These are phyloP conservation scores for Candida odintsovae DNA, from an alignment of 805 yeast genomes.

Conservation along the genomic window DNA sequence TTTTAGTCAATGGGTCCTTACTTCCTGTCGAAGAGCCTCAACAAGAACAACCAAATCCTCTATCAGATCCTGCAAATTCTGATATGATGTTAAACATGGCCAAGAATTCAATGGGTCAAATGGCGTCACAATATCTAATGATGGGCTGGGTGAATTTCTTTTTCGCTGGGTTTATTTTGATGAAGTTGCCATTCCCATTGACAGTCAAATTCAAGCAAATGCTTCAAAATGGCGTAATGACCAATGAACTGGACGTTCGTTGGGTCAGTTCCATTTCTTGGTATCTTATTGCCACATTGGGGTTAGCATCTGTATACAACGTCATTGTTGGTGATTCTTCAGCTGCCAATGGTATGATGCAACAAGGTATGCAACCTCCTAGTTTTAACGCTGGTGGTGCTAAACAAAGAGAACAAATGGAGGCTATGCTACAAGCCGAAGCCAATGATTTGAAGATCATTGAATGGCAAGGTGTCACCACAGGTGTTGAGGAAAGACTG, in stretches of 20 bases:
- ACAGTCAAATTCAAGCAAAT: conserved; percentile 86
- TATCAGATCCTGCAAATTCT: conserved; percentile 62
- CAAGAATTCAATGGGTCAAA: conserved; percentile 75
- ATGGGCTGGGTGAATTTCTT: conserved; percentile 97
- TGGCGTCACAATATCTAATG: conserved; percentile 85
- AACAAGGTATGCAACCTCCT: conserved; percentile 27
- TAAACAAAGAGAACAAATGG: conserved; percentile 3
- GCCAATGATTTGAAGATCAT: conserved; percentile 8
- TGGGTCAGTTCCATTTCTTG: conserved; percentile 94
- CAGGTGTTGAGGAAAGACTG: conserved; percentile 6
- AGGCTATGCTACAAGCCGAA: conserved; percentile 1
- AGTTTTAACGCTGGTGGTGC: conserved; percentile 3
- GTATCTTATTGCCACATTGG: conserved; percentile 87
- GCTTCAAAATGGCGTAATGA: conserved; percentile 83
- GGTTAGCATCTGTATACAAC: conserved; percentile 73
- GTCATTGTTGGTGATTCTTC: conserved; percentile 52
- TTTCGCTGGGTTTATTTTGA: conserved; percentile 84
- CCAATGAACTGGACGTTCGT: conserved; percentile 79
- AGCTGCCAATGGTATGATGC: conserved; percentile 39
- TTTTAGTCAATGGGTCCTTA: conserved; percentile 48
- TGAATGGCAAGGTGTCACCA: conserved; percentile 3
- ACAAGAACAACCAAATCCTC: conserved; percentile 47
- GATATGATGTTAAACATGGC: conserved; percentile 74
- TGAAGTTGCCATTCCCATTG: conserved; percentile 87
- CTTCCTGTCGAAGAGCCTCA: conserved; percentile 41